Base-by-base conservation (phyloP, 129 eudicot species). In the Sambucus nigra region DNA sequence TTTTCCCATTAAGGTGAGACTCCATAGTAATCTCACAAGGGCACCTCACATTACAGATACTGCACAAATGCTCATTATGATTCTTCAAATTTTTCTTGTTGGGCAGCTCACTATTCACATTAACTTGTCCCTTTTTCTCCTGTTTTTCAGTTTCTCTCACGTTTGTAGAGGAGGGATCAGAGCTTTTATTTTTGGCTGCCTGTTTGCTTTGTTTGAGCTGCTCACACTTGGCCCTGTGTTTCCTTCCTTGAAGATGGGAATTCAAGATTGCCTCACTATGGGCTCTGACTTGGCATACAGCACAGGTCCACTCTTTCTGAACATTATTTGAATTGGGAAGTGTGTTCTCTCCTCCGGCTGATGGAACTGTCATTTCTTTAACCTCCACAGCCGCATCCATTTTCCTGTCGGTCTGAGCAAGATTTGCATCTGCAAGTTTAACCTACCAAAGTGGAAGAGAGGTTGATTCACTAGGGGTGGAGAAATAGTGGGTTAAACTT, bases 241-340 rank as follows among this genome's bases (percentile, higher is more conserved):
- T 65, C 3, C 9, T 59, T 12, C 77, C 77, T 25, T 13, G 57
- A 47, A 72, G 68, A 65, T 72, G 77, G 16, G 59, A 49, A 45
- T 60, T 53, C 20, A 72, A 23, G 12, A 33, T 33, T 25, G 18
- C 15, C 62, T 72, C 59, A 40, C 68, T 51, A 7, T 51, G 26
- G 20, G 64, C 60, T 42, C 45, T 65, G 52, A 72, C 68, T 42
- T 51, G 54, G 47, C 77, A 72, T 40, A 60, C 20, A 1, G 55
- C 68, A 38, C 72, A 72, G 28, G 64, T 60, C 77, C 72, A 72
- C 60, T 64, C 71, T 57, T 25, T 57, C 52, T 55, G 74, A 28
- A 51, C 73, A 33, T 59, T 51, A 5, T 42, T 25, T 17, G 17
- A 19, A 16, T 7, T 25, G 45, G 66, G 45, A 35, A 13, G 22